Percentiles rank a stretch among this genome's conserved stretches.
Conservation (phyloP, 768 basidiomycete species). For the Tephrocybe sp. region DNA sequence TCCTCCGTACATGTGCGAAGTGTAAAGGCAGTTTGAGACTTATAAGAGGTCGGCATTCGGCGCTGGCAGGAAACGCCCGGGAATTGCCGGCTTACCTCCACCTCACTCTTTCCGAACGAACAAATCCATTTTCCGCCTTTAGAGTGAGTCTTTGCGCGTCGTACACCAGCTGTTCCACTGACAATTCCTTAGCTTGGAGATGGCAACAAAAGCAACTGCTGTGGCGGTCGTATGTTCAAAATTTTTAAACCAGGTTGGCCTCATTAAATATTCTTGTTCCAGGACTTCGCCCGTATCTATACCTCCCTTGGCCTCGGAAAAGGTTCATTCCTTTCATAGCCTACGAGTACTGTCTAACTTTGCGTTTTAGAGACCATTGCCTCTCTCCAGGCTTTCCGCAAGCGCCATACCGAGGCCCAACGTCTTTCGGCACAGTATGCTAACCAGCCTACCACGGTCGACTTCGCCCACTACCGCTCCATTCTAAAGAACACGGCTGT, state of each 20-base stretch:
- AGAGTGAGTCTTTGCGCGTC: slow-evolving; percentile 18
- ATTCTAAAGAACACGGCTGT: slow-evolving; percentile 90
- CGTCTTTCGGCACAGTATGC: slow-evolving; percentile 61
- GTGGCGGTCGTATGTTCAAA: slow-evolving; percentile 55
- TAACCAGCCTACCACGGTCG: slow-evolving; percentile 77
- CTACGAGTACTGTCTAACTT: background rate
- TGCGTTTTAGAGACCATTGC: slow-evolving; percentile 75
- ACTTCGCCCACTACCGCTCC: slow-evolving; percentile 89
- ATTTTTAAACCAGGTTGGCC: background rate
- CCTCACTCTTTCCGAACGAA: slow-evolving; percentile 23
- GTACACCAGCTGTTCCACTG: slow-evolving; percentile 8
- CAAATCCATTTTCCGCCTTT: slow-evolving; percentile 16
- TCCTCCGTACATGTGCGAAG: too few species aligned
- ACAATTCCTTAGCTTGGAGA: slow-evolving; percentile 26
- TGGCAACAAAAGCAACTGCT: slow-evolving; percentile 72
- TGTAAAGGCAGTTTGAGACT: too few species aligned
- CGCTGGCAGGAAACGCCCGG: slow-evolving; percentile 35
- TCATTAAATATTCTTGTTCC: slow-evolving; percentile 11
- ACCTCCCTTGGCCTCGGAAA: slow-evolving; percentile 81
- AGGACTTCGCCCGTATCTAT: slow-evolving; percentile 88
- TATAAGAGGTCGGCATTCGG: slow-evolving; percentile 31
- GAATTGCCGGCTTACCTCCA: slow-evolving; percentile 32
- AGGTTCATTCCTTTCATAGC: slow-evolving; percentile 45
- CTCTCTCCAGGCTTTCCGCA: slow-evolving; percentile 92
- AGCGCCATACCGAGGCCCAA: slow-evolving; percentile 88